Conservation (phyloP, 306 rosid genomes). For the Mimosa bimucronata region DNA sequence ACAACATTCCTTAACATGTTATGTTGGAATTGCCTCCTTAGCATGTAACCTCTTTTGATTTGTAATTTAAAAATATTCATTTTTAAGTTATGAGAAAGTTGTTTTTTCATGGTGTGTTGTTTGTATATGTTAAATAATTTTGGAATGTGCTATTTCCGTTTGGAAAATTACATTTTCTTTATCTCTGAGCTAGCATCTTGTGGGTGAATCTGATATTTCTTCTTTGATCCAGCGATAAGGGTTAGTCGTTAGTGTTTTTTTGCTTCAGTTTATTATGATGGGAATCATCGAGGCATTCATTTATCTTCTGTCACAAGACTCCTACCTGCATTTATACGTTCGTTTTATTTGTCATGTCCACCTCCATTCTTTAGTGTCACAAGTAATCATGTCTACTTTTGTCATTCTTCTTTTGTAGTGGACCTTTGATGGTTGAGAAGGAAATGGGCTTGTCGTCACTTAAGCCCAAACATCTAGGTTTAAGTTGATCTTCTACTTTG, state of each 20-base stretch:
- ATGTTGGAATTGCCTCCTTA: not conserved
- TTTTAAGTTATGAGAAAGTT: not conserved
- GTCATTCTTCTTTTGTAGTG: too few species aligned
- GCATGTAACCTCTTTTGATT: not conserved
- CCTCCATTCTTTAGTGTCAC: not conserved
- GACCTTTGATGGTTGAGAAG: too few species aligned
- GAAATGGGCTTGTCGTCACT: too few species aligned
- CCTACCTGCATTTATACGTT: not conserved
- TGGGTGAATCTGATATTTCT: slow-evolving; percentile 73
- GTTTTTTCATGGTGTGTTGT: not conserved
- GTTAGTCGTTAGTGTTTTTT: slow-evolving; percentile 53
- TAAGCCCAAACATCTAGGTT: too few species aligned
- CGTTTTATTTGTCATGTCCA: not conserved
- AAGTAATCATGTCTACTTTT: too few species aligned
- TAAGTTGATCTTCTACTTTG: too few species aligned
- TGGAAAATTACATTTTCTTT: not conserved
- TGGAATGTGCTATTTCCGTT: not conserved
- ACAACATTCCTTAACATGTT: not conserved
- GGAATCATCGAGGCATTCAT: not conserved
- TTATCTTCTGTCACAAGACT: not conserved
- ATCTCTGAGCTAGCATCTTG: slow-evolving; percentile 47
- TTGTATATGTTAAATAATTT: not conserved
- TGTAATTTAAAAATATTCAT: too few species aligned
- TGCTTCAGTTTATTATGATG: slow-evolving; percentile 25
- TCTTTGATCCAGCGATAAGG: slow-evolving; percentile 83